Evolutionary conservation across 1,284 basidiomycete genomes (phyloP).

Genomic region (Pascua guehoae): DNA sequence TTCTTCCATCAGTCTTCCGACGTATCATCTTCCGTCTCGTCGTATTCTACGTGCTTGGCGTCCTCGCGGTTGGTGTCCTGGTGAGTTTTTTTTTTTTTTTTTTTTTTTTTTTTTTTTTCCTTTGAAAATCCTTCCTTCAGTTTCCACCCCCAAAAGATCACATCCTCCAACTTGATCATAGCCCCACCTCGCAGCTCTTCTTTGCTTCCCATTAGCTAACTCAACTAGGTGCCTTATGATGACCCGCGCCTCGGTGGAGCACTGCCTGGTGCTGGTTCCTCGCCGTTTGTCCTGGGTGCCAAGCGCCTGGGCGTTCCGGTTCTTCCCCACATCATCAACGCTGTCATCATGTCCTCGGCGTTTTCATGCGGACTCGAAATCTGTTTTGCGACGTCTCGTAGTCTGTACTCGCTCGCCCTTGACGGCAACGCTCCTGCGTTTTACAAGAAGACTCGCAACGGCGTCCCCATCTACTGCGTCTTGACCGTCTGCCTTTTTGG

Average conservation of each 20-base stretch:
- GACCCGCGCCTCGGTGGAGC: too few species aligned
- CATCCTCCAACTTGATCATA: too few species aligned
- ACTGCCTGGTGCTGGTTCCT: too few species aligned
- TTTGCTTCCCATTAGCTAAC: too few species aligned
- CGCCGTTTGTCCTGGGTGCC: too few species aligned
- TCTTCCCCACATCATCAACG: conserved; percentile 45
- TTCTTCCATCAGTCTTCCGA: conserved; percentile 38
- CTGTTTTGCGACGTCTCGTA: conserved; percentile 28
- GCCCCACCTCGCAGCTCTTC: too few species aligned
- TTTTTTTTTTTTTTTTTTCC: too few species aligned
- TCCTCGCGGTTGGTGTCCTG: too few species aligned
- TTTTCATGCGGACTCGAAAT: conserved; percentile 40
- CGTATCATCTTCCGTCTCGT: conserved; percentile 31
- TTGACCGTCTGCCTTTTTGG: conserved; percentile 20
- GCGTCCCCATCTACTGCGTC: conserved; percentile 44
- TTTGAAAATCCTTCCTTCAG: too few species aligned
- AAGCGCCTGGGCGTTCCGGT: conserved; percentile 40
- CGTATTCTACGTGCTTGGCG: conserved; percentile 40
- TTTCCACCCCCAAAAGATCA: too few species aligned
- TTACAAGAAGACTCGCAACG: conserved; percentile 51
- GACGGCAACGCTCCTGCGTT: conserved; percentile 53
- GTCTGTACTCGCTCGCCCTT: conserved; percentile 42
- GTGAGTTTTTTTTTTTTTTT: too few species aligned
- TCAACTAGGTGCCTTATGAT: too few species aligned
- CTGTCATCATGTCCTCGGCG: conserved; percentile 38